Conservation (phyloP, 768 basidiomycete genomes). For the Pulveroboletus ravenelii region DNA sequence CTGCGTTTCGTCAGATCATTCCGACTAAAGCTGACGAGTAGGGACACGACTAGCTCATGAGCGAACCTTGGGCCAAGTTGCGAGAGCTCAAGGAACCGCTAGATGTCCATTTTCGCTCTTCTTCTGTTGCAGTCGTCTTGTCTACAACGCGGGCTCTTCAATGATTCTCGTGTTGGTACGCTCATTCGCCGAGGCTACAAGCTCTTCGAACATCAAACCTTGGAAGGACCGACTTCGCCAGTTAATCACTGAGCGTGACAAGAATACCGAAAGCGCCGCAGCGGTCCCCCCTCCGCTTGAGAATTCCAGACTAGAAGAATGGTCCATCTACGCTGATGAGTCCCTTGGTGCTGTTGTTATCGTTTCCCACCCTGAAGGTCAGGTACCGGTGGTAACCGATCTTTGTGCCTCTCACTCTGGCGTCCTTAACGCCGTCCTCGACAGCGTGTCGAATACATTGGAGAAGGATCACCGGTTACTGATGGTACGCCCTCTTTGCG, state of each 20-base stretch:
- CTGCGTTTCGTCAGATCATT: not conserved
- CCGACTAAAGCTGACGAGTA: not conserved
- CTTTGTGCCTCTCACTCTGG: constrained; percentile 85
- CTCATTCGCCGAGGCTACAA: constrained; percentile 98
- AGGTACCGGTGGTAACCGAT: constrained; percentile 89
- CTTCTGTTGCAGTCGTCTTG: constrained; percentile 97
- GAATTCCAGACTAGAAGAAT: constrained; percentile 75
- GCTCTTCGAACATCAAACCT: constrained; percentile 81
- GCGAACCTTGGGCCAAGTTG: too few relatives aligned
- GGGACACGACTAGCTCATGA: too few relatives aligned
- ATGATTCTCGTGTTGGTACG: constrained; percentile 95
- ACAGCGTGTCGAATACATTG: constrained; percentile 97
- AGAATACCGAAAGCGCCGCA: constrained; percentile 86
- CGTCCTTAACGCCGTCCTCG: constrained; percentile 88
- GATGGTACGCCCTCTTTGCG: too few relatives aligned
- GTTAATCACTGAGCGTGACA: constrained; percentile 92
- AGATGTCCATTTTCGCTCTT: constrained; percentile 96
- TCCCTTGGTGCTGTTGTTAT: constrained; percentile 93
- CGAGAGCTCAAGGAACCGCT: too few relatives aligned
- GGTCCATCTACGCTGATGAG: constrained; percentile 98
- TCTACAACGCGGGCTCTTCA: constrained; percentile 97
- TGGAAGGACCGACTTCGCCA: constrained; percentile 91
- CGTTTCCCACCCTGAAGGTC: constrained; percentile 85
- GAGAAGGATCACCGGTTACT: constrained; percentile 93
- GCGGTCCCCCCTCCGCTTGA: constrained; percentile 63